Percentiles rank a stretch among this genome's conserved stretches.
These are phyloP conservation scores for Vanrija sp. DNA, from an alignment of 1,284 basidiomycete species.

Conservation along the genomic window DNA sequence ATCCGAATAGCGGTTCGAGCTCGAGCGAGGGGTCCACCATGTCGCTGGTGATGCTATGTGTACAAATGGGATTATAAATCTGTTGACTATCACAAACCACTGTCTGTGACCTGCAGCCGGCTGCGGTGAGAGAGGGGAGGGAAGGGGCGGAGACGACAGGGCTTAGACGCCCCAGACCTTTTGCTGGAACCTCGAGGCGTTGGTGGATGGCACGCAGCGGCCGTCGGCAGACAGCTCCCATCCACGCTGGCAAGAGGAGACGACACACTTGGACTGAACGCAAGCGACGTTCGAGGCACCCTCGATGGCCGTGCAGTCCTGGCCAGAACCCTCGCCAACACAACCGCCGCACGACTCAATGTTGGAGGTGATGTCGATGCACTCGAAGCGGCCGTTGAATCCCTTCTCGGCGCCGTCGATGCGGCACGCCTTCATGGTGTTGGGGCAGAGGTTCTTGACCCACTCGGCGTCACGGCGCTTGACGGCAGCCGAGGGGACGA, in stretches of 20 bases:
- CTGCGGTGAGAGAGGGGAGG: too few species aligned
- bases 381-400: constrained; percentile 15
- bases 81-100: too few species aligned
- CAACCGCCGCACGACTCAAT: constrained; percentile 62
- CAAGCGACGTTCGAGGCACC: constrained; percentile 47
- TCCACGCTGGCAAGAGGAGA: constrained; percentile 10
- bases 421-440: constrained; percentile 11
- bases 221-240: too few species aligned
- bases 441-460: constrained; percentile 3
- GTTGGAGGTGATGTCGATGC: constrained; percentile 17
- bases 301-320: constrained; percentile 63
- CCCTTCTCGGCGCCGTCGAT: not conserved
- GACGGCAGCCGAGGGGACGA: constrained; percentile 5
- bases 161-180: too few species aligned
- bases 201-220: too few species aligned
- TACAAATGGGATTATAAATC: too few species aligned
- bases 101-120: too few species aligned
- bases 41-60: too few species aligned
- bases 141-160: too few species aligned
- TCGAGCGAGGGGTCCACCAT: too few species aligned
- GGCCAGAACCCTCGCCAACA: constrained; percentile 56
- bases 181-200: too few species aligned
- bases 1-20: too few species aligned
- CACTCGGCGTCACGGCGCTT: constrained; percentile 3
- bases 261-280: constrained; percentile 12